Conservation (phyloP, 208 protist species). For the Acanthamoeba healyi region DNA sequence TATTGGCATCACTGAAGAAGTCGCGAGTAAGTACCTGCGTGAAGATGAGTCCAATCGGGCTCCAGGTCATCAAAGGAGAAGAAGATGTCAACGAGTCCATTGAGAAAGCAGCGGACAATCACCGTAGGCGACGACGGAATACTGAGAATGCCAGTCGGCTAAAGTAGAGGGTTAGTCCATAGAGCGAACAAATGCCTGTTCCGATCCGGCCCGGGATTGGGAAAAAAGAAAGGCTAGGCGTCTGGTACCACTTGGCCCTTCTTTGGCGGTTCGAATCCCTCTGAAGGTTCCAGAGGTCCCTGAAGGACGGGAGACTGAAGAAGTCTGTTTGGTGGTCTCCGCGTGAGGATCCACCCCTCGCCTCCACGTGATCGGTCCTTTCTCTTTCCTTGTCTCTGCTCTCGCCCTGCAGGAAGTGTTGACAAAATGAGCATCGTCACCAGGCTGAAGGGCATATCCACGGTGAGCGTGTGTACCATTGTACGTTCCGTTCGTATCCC, state of each 20-base stretch:
- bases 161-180: no score
- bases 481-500: background rate
- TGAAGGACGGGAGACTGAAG: background rate
- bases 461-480: background rate
- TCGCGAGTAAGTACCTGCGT: background rate
- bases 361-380: background rate
- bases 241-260: background rate
- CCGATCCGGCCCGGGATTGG: no score
- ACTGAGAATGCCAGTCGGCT: slow-evolving; percentile 36
- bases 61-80: slow-evolving; percentile 70
- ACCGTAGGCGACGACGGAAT: slow-evolving; percentile 66
- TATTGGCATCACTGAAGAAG: background rate
- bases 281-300: slow-evolving; percentile 51
- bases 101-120: slow-evolving; percentile 12
- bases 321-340: background rate
- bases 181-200: no score
- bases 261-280: background rate
- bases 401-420: background rate
- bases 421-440: no score
- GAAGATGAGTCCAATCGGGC: slow-evolving; percentile 4
- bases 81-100: slow-evolving; percentile 53
- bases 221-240: no score
- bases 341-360: slow-evolving; percentile 31
- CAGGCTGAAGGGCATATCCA: no score
- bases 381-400: background rate